A percentile compares a stretch with the other conserved stretches of the same genome.
Evolutionary conservation across 2,329 filamentous ascomycete genomes (phyloP).

Genomic region (Cercospora beticola): DNA sequence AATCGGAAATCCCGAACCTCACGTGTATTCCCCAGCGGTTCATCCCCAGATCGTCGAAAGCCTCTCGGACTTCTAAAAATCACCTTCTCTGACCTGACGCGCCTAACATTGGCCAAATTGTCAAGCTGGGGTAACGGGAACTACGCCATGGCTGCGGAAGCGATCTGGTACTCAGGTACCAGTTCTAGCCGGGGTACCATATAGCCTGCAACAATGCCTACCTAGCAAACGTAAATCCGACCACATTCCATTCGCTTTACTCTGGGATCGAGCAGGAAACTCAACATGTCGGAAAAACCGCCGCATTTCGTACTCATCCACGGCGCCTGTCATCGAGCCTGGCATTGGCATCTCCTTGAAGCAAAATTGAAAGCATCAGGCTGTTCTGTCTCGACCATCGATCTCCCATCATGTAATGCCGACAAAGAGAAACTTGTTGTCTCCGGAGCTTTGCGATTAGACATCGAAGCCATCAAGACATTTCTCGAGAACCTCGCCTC

Average conservation of each 20-base stretch:
- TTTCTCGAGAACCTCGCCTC: constrained; percentile 18
- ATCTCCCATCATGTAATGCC: constrained; percentile 19
- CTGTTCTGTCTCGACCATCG: constrained; percentile 14
- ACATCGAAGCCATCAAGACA: constrained; percentile 19
- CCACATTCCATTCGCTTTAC: background rate
- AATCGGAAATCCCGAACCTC: background rate
- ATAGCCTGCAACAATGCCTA: background rate
- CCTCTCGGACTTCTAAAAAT: background rate
- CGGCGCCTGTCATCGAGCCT: constrained; percentile 22
- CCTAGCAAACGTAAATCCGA: background rate
- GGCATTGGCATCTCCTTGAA: constrained; percentile 21
- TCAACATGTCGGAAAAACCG: background rate
- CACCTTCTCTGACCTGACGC: background rate
- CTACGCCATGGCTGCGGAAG: background rate
- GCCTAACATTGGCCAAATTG: background rate
- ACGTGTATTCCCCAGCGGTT: background rate
- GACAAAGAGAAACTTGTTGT: background rate
- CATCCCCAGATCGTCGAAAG: background rate
- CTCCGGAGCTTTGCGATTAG: constrained; percentile 9
- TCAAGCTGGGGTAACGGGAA: background rate
- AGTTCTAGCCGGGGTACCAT: background rate
- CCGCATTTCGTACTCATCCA: constrained; percentile 25
- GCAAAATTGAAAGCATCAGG: constrained; percentile 16
- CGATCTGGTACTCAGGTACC: background rate
- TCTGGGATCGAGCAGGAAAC: background rate